Base-by-base conservation (phyloP, 257 asterid genomes). In the Knoxia roxburghii region DNA sequence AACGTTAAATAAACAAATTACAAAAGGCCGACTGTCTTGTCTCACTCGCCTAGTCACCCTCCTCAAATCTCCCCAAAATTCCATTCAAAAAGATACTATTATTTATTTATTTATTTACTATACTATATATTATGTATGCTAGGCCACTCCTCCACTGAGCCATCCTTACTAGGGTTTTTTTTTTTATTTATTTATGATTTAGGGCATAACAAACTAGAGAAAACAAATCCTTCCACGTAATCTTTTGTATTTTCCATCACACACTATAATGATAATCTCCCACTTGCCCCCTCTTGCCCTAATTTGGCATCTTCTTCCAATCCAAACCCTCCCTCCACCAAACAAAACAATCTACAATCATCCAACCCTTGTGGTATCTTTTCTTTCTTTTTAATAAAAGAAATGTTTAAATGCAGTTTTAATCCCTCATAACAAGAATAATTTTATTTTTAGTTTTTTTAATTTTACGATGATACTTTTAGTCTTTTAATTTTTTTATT, bases 161-260 rank as follows among this genome's bases (percentile, higher is more conserved):
- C n/a, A n/a, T n/a, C n/a, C n/a, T n/a, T 1, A 48, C 9, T 0
- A 48, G 21, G 41, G 9, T 3, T 37, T 37, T 3, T 37, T 3
- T 4, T 37, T 3, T 37, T 37, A 37, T 4, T 37, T 3, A 9
- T 3, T 4, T 37, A 37, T 13, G 48, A 17, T 2, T 1, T 41
- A 41, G 46, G 2, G 1, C 18, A 59, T 40, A 13, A 20, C 61
- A 69, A 60, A 67, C 64, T 33, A 53, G 51, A 63, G 72, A 50
- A 50, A 50, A 60, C 40, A 69, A 73, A 65, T 40, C 60, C 58
- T 14, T 65, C 78, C 76, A 69, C 71, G 76, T 66, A 77, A 26
- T 61, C 73, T 48, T 58, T 76, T 48, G 49, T 37, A 79, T 54
- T 65, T 65, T 69, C 75, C 50, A 26, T 65, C 75, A 60, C 63